phyloP scores from a whole-genome alignment of 495 filamentous ascomycete species.

The Coniosporium apollinis region DNA sequence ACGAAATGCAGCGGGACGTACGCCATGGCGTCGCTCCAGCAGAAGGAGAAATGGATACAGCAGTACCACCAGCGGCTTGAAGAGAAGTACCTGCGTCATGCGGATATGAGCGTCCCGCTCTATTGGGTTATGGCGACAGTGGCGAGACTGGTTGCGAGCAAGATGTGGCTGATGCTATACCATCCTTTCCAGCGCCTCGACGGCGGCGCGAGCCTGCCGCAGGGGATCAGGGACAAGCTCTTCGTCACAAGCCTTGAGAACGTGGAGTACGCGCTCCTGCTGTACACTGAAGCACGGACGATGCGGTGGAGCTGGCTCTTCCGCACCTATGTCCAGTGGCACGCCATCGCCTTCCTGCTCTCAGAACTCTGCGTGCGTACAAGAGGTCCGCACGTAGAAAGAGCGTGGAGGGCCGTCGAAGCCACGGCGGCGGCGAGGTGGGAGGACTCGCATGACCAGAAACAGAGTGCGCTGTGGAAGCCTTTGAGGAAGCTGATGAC shows the following conservation, averaged over 20 bases:
- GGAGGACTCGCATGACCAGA: slow-evolving; percentile 30
- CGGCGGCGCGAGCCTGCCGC: slow-evolving; percentile 25
- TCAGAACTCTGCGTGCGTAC: slow-evolving; percentile 63
- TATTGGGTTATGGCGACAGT: slow-evolving; percentile 54
- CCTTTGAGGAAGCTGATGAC: slow-evolving; percentile 56
- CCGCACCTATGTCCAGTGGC: slow-evolving; percentile 66
- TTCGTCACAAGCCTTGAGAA: slow-evolving; percentile 61
- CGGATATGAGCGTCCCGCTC: slow-evolving; percentile 44
- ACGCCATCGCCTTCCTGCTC: slow-evolving; percentile 59
- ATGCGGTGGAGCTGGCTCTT: slow-evolving; percentile 69
- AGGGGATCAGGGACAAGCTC: slow-evolving; percentile 50
- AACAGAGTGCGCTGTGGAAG: slow-evolving; percentile 54
- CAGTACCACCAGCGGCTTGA: slow-evolving; percentile 48
- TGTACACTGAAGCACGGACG: slow-evolving; percentile 42
- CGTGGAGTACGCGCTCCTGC: slow-evolving; percentile 50
- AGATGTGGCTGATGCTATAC: slow-evolving; percentile 46
- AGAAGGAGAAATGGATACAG: slow-evolving; percentile 41
- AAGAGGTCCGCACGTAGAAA: slow-evolving; percentile 49
- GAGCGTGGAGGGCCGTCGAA: slow-evolving; percentile 66
- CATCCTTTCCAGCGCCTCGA: slow-evolving; percentile 35
- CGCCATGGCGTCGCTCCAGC: slow-evolving; percentile 34
- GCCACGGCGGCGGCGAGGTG: slow-evolving; percentile 27
- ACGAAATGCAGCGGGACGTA: slow-evolving; percentile 19
- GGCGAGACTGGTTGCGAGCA: slow-evolving; percentile 49
- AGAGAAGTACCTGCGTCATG: slow-evolving; percentile 44